Conservation (phyloP, 1,284 basidiomycete genomes). For the Malassezia pachydermatis region DNA sequence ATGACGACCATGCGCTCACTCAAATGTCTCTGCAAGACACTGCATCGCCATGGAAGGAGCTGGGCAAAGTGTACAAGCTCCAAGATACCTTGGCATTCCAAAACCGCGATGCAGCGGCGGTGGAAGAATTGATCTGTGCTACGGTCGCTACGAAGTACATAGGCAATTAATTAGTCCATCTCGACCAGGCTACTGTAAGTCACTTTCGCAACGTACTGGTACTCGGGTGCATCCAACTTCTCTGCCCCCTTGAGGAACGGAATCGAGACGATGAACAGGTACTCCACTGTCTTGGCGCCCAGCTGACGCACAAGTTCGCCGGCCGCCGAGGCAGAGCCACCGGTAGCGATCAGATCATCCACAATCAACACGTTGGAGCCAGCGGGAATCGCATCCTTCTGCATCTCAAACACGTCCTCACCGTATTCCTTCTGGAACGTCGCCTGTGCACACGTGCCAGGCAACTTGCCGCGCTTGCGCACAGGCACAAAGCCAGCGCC, state of each 20-base stretch:
- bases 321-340: constrained; percentile 86
- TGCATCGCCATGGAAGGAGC: constrained; percentile 4
- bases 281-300: constrained; percentile 76
- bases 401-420: constrained; percentile 92
- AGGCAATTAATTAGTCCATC: constrained; percentile 14
- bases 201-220: constrained; percentile 28
- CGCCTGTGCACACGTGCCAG: constrained; percentile 67
- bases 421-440: constrained; percentile 93
- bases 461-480: constrained; percentile 85
- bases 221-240: constrained; percentile 73
- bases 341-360: constrained; percentile 94
- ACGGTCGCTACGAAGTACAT: constrained; percentile 17
- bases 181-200: constrained; percentile 10
- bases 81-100: constrained; percentile 7
- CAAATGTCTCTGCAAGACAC: too few species aligned
- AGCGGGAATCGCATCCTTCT: constrained; percentile 65
- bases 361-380: constrained; percentile 79
- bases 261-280: constrained; percentile 86
- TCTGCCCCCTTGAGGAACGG: constrained; percentile 68
- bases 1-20: not conserved
- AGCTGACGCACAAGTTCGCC: constrained; percentile 75
- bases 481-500: constrained; percentile 95
- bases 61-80: constrained; percentile 12
- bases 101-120: not conserved
- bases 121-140: constrained; percentile 4